A percentile compares a stretch with the other conserved stretches of the same genome.
Conservation (phyloP, 2,329 filamentous ascomycete genomes). For the Penicillium sp. region DNA sequence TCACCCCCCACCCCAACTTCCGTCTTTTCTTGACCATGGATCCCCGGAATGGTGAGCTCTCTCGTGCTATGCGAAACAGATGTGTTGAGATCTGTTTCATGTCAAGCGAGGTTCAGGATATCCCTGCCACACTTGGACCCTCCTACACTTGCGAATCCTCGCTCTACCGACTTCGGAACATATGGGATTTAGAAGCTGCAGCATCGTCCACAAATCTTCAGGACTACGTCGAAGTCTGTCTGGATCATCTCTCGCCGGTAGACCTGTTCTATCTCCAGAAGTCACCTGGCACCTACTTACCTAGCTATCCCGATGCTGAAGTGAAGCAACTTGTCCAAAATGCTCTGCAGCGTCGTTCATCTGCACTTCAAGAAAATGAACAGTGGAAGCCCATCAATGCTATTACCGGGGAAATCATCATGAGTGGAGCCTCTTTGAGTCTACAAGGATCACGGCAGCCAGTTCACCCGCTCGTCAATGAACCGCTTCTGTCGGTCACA, state of each 20-base stretch:
- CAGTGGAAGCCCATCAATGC: slow-evolving; percentile 28
- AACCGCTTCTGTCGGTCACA: slow-evolving; percentile 32
- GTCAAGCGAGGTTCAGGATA: slow-evolving; percentile 30
- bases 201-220: slow-evolving; percentile 8
- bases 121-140: slow-evolving; percentile 21
- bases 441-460: slow-evolving; percentile 29
- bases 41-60: slow-evolving; percentile 84
- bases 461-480: slow-evolving; percentile 39
- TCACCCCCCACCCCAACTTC: slow-evolving; percentile 80
- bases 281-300: slow-evolving; percentile 23
- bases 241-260: slow-evolving; percentile 36
- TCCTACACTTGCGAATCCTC: slow-evolving; percentile 38
- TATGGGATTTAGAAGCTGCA: slow-evolving; percentile 25
- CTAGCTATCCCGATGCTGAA: slow-evolving; percentile 9
- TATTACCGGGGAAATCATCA: slow-evolving; percentile 18
- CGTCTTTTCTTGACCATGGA: slow-evolving; percentile 92
- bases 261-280: slow-evolving; percentile 34
- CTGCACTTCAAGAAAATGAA: slow-evolving; percentile 29
- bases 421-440: slow-evolving; percentile 25
- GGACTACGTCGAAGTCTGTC: slow-evolving; percentile 26
- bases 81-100: slow-evolving; percentile 82
- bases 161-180: slow-evolving; percentile 37
- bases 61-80: slow-evolving; percentile 92
- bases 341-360: slow-evolving; percentile 29
- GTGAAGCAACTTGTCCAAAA: slow-evolving; percentile 13